Conservation (phyloP, 2,329 filamentous ascomycete species). For the Colletotrichum graminicola region DNA sequence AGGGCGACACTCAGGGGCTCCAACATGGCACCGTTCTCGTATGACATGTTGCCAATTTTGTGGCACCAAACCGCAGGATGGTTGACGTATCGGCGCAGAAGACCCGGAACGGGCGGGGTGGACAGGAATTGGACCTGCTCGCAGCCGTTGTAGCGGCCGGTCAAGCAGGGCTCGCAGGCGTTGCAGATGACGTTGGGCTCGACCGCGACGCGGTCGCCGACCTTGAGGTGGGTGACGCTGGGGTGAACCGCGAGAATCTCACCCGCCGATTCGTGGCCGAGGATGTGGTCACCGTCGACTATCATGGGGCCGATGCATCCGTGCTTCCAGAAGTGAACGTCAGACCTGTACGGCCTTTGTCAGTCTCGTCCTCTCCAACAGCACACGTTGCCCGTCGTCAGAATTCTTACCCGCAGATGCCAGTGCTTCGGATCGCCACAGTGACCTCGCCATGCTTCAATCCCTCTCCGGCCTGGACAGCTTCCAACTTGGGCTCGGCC, state of each 20-base stretch:
- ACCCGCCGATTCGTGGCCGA: constrained; percentile 94
- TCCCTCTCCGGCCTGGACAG: constrained; percentile 74
- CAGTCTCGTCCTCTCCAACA: constrained; percentile 35
- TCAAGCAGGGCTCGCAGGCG: constrained; percentile 90
- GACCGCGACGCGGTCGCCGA: constrained; percentile 91
- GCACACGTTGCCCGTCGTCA: background rate
- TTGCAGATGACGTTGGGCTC: constrained; percentile 96
- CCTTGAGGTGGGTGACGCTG: constrained; percentile 80
- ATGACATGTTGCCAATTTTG: constrained; percentile 93
- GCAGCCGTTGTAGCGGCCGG: constrained; percentile 95
- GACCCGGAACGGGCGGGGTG: constrained; percentile 88
- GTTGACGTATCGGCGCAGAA: constrained; percentile 93
- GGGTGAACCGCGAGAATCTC: constrained; percentile 85
- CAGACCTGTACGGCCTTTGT: constrained; percentile 70
- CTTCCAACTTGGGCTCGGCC: constrained; percentile 80
- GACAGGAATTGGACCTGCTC: constrained; percentile 87
- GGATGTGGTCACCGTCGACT: constrained; percentile 87
- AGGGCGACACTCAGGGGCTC: constrained; percentile 92
- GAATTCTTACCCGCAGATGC: constrained; percentile 84
- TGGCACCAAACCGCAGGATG: constrained; percentile 96
- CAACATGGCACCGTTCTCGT: constrained; percentile 89
- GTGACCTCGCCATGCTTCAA: constrained; percentile 88
- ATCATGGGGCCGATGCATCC: constrained; percentile 98
- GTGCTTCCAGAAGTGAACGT: constrained; percentile 97
- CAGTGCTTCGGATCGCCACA: constrained; percentile 90